These are phyloP conservation scores for Phoma herbarum DNA, from an alignment of 2,329 filamentous ascomycete species.

Conservation along the genomic window DNA sequence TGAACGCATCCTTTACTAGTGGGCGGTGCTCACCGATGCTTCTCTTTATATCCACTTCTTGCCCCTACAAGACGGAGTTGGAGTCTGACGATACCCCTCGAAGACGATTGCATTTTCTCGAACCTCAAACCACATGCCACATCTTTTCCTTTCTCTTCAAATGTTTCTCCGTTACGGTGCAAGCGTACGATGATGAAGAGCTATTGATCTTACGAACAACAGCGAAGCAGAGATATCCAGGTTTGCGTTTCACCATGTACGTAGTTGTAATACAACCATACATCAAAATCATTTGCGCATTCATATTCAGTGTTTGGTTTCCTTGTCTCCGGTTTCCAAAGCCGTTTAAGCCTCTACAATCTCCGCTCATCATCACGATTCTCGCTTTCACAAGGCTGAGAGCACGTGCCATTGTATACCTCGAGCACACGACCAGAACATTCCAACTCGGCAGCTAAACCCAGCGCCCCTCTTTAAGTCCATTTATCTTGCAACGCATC, in stretches of 20 bases:
- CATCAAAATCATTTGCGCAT: background rate
- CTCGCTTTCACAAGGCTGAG: conserved; percentile 2
- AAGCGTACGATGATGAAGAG: conserved; percentile 12
- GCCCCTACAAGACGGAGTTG: conserved; percentile 3
- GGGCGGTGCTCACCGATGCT: background rate
- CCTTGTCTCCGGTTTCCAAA: background rate
- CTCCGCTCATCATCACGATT: background rate
- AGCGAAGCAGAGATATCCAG: conserved; percentile 22
- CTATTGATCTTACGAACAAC: conserved; percentile 7
- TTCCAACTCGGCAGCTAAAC: background rate
- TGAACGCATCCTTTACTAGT: conserved; percentile 48
- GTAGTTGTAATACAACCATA: conserved; percentile 21
- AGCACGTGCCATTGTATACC: background rate
- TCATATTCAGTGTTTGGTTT: background rate
- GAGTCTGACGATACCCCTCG: conserved; percentile 15
- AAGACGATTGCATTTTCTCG: conserved; percentile 4
- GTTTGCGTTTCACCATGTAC: conserved; percentile 12
- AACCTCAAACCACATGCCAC: conserved; percentile 3
- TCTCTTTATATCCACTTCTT: background rate
- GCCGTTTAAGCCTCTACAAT: background rate
- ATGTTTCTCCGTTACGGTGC: conserved; percentile 9
- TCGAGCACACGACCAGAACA: conserved; percentile 1
- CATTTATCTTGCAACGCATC: background rate
- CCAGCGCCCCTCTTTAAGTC: conserved; percentile 2
- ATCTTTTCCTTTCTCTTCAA: conserved; percentile 14